Base-by-base conservation (phyloP, 768 basidiomycete species). In the Kondoa malvinella region DNA sequence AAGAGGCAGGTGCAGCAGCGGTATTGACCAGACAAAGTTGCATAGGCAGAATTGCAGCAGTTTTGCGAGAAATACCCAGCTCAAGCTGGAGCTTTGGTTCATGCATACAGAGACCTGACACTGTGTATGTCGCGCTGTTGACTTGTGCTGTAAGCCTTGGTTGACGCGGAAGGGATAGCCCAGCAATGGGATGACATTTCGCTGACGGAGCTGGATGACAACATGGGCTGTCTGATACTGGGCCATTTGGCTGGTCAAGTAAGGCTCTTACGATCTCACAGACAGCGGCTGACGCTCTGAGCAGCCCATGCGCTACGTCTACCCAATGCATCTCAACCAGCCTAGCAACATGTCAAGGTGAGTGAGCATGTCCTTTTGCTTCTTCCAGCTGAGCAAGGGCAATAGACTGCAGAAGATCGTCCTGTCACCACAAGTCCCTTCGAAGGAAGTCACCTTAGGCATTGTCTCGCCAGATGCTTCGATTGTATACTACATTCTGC, bases 401-500 rank as follows among this genome's bases (percentile, higher is more conserved):
- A 4, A 8, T 31, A 26, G n/a, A 60, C 25, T 25, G 25, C 58
- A 60, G 58, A 26, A 60, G 17, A 63, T 17, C 12, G 61, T 17
- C 12, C 27, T 30, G 32, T 33, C 61, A 17, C 14, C 15, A 30
- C n/a, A 63, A 26, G 61, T 16, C 12, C n/a, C n/a, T n/a, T n/a
- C n/a, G n/a, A 16, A 32, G 31, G 61, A 63, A 63, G 27, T 63
- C 3, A 63, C 26, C 8, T 32, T 63, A n/a, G 61, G 27, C 61
- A 63, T 63, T 27, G 61, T 63, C 12, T 27, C 27, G n/a, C 61
- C 61, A 3, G 61, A 63, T n/a, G 27, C 29, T 3, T 30, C 61
- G 61, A 33, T 63, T 14, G 61, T 63, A 27, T 63, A 63, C 61
- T 63, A 63, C 32, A 3, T 63, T 29, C 30, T 63, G 12, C n/a